phyloP scores from a whole-genome alignment of 2,329 filamentous ascomycete genomes.

The Penicillium sp. region DNA sequence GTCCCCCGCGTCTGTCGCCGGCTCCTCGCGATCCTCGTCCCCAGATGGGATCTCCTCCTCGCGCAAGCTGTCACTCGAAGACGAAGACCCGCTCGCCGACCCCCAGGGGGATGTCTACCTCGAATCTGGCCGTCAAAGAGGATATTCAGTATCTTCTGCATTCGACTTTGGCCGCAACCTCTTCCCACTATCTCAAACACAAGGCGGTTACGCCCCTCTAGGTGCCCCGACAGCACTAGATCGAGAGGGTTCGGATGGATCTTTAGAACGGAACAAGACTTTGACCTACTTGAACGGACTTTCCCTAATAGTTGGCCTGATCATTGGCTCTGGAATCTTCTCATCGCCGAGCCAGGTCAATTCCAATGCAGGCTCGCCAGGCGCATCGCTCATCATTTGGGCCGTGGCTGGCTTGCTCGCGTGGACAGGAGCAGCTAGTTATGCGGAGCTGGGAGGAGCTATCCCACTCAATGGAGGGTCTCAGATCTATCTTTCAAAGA shows the following conservation, averaged over 20 bases:
- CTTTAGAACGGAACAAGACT: conserved; percentile 92
- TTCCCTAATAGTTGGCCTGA: conserved; percentile 86
- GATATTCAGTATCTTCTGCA: conserved; percentile 87
- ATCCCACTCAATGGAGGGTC: conserved; percentile 94
- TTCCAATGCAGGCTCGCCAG: conserved; percentile 85
- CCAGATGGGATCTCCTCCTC: conserved; percentile 91
- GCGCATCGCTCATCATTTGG: conserved; percentile 90
- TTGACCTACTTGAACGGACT: conserved; percentile 93
- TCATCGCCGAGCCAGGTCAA: conserved; percentile 93
- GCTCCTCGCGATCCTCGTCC: conserved; percentile 72
- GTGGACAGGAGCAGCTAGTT: conserved; percentile 94
- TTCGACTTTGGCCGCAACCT: conserved; percentile 96
- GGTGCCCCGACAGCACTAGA: conserved; percentile 71
- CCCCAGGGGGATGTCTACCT: conserved; percentile 55
- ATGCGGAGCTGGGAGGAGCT: conserved; percentile 91
- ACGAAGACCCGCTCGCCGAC: conserved; percentile 74
- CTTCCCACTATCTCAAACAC: conserved; percentile 86
- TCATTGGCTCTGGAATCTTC: conserved; percentile 97
- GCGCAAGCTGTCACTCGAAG: conserved; percentile 83
- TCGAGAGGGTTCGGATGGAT: conserved; percentile 66
- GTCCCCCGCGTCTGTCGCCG: conserved; percentile 66
- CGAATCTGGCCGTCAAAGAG: conserved; percentile 54
- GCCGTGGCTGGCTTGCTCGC: conserved; percentile 85
- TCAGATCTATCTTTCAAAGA: conserved; percentile 93
- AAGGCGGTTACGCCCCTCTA: conserved; percentile 81